Evolutionary conservation across 208 protist genomes (phyloP).

Genomic region (Porcisia deanei): DNA sequence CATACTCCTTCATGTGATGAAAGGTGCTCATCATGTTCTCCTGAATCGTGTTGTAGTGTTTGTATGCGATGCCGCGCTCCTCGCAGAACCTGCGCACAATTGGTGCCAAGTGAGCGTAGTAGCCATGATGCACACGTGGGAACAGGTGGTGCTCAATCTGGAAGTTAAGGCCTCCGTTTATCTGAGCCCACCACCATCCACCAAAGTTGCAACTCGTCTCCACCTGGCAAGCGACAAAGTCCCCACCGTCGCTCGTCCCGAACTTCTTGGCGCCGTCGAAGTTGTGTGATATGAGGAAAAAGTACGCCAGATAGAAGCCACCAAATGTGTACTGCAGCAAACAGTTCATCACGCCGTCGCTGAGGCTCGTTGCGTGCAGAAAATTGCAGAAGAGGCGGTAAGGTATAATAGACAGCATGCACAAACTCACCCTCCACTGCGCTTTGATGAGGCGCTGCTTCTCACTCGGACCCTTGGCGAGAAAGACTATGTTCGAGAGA

Average conservation of each 20-base stretch:
- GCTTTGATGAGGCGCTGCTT: conserved; percentile 52
- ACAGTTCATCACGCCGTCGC: conserved; percentile 38
- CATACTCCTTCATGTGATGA: conserved; percentile 61
- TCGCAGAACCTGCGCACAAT: conserved; percentile 70
- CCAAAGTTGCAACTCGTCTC: conserved; percentile 81
- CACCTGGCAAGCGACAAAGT: conserved; percentile 68
- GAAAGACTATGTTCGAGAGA: conserved; percentile 57
- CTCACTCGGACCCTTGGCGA: conserved; percentile 54
- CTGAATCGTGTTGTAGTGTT: conserved; percentile 69
- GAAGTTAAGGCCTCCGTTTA: conserved; percentile 88
- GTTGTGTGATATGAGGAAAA: conserved; percentile 86
- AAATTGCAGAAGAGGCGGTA: conserved; percentile 61
- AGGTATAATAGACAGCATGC: conserved; percentile 59
- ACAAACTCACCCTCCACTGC: conserved; percentile 59
- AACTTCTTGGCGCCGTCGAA: conserved; percentile 75
- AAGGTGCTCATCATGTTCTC: conserved; percentile 71
- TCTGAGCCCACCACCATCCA: conserved; percentile 73
- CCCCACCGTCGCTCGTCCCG: conserved; percentile 44
- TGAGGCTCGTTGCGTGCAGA: conserved; percentile 52
- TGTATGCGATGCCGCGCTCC: conserved; percentile 64
- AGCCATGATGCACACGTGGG: conserved; percentile 80
- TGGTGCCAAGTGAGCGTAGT: conserved; percentile 75
- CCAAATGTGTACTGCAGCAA: conserved; percentile 71
- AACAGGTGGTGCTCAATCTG: conserved; percentile 93
- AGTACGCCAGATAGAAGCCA: conserved; percentile 82